Conservation (phyloP, 31 red algal species). For the Asparagopsis taxiformis region DNA sequence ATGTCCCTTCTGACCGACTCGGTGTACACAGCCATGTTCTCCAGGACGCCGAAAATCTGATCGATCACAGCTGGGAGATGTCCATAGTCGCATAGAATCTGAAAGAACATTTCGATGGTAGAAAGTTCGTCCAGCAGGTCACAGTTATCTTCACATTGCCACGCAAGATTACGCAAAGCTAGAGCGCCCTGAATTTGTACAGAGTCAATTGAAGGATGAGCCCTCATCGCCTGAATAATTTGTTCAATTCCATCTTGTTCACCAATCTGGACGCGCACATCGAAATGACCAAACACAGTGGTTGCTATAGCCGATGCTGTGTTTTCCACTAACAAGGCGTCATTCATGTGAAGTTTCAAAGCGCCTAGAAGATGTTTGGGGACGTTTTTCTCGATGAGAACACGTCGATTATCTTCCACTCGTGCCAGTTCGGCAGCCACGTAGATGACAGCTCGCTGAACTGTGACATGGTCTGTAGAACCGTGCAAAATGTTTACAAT, state of each 20-base stretch:
- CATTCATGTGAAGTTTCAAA: background rate
- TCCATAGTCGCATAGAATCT: conserved; percentile 7
- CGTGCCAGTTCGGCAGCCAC: background rate
- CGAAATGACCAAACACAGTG: conserved; percentile 4
- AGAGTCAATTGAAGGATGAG: background rate
- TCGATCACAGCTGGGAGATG: conserved; percentile 3
- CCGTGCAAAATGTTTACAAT: background rate
- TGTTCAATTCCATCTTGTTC: background rate
- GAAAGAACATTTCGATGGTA: conserved; percentile 14
- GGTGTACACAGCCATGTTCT: conserved; percentile 2
- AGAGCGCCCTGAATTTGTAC: conserved; percentile 6
- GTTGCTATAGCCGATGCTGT: conserved; percentile 6
- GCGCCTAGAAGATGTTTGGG: background rate
- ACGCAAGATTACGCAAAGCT: conserved; percentile 30
- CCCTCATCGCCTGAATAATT: conserved; percentile 7
- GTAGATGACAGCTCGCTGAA: background rate
- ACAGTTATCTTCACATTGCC: conserved; percentile 9
- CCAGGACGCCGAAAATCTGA: conserved; percentile 30
- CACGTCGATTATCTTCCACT: background rate
- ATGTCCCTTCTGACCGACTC: background rate
- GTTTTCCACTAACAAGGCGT: background rate
- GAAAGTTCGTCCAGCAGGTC: conserved; percentile 2
- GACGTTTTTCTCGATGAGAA: background rate
- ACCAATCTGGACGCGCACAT: background rate
- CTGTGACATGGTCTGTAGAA: background rate